phyloP scores from a whole-genome alignment of 331 rosid genomes.

The Pyrus hybrid region DNA sequence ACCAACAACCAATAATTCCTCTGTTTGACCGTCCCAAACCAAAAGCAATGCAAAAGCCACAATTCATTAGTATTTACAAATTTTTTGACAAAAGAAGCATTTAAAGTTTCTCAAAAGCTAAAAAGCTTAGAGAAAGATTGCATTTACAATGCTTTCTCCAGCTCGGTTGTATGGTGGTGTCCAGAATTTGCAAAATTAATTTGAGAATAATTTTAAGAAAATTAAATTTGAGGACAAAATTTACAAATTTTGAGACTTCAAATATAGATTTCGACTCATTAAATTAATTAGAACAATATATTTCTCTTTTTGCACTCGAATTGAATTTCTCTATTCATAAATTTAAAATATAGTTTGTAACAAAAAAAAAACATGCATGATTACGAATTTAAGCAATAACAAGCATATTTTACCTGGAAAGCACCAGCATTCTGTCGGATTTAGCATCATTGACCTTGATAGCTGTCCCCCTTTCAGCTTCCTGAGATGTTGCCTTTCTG shows the following conservation, averaged over 20 bases:
- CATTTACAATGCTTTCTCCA: background rate
- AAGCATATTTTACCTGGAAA: background rate
- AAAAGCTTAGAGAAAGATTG: background rate
- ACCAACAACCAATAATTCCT: background rate
- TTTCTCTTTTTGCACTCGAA: too few relatives aligned
- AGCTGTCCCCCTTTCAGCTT: background rate
- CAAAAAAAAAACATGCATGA: background rate
- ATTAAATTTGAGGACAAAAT: too few relatives aligned
- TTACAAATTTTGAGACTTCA: too few relatives aligned
- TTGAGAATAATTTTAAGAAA: too few relatives aligned
- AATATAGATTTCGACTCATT: too few relatives aligned
- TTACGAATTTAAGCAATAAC: background rate
- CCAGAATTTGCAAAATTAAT: constrained; percentile 10
- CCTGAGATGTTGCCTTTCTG: background rate
- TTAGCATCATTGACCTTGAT: constrained; percentile 14
- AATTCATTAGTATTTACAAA: background rate
- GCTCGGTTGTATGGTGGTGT: background rate
- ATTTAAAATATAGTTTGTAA: background rate
- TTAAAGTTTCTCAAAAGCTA: too few relatives aligned
- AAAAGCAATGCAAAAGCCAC: background rate
- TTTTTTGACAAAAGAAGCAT: background rate
- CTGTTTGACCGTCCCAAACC: background rate
- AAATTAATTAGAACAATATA: too few relatives aligned
- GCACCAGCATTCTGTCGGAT: constrained; percentile 2
- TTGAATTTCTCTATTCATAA: too few relatives aligned